These are phyloP conservation scores for Microbotryum violaceum DNA, from an alignment of 1,284 basidiomycete species.

Conservation along the genomic window DNA sequence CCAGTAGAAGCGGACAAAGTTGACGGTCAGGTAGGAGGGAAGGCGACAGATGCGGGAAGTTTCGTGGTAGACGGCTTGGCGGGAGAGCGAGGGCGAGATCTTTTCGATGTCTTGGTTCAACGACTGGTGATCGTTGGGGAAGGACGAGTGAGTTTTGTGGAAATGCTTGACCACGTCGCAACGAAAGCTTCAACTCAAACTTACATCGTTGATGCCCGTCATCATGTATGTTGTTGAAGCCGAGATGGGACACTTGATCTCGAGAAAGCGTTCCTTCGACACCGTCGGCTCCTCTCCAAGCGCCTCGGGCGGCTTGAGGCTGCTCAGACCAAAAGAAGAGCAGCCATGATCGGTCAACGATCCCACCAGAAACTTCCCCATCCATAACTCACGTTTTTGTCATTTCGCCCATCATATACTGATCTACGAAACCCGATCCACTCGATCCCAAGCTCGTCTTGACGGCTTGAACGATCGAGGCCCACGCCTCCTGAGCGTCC, in stretches of 20 bases:
- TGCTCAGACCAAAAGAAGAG: conserved; percentile 38
- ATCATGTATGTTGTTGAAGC: conserved; percentile 81
- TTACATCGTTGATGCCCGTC: conserved; percentile 72
- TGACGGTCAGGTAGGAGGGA: conserved; percentile 71
- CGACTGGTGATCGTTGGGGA: not conserved
- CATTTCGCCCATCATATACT: conserved; percentile 76
- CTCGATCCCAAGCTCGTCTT: conserved; percentile 51
- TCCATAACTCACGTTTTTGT: conserved; percentile 61
- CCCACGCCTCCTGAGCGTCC: conserved; percentile 94
- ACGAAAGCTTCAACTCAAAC: conserved; percentile 36
- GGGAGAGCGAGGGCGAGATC: conserved; percentile 65
- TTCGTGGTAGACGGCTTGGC: conserved; percentile 76
- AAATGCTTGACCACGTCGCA: not conserved
- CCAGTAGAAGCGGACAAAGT: conserved; percentile 96
- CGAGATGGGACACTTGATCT: conserved; percentile 89
- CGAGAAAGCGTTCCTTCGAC: conserved; percentile 65
- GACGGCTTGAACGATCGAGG: conserved; percentile 70
- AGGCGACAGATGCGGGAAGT: conserved; percentile 73
- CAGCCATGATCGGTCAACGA: not conserved
- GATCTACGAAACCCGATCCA: conserved; percentile 57
- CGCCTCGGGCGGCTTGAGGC: conserved; percentile 68
- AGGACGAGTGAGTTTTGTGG: too few relatives aligned
- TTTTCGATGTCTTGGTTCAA: conserved; percentile 57
- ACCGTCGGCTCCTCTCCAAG: conserved; percentile 65
- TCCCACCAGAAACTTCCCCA: not conserved